Conservation (phyloP, 345 rosid genomes). For the Aurinia saxatilis region DNA sequence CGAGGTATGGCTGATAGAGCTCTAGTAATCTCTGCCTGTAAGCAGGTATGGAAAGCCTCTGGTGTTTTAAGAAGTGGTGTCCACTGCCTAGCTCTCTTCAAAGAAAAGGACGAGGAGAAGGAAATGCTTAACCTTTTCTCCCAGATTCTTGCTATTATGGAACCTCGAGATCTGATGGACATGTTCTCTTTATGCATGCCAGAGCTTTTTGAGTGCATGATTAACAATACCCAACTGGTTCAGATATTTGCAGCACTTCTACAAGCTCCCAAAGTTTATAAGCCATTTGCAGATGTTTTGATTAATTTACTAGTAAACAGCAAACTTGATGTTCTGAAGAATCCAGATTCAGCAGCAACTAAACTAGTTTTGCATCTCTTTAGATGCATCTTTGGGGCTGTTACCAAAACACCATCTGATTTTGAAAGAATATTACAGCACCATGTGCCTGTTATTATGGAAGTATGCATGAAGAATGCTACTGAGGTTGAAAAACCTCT, state of each 20-base stretch:
- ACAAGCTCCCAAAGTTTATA: conserved; percentile 73
- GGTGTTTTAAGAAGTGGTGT: conserved; percentile 97
- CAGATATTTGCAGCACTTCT: conserved; percentile 85
- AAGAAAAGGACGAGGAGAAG: conserved; percentile 97
- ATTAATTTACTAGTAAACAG: conserved; percentile 81
- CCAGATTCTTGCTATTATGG: conserved; percentile 92
- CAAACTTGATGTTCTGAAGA: conserved; percentile 86
- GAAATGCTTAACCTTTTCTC: conserved; percentile 88
- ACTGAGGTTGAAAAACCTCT: conserved; percentile 93
- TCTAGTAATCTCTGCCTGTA: conserved; percentile 26
- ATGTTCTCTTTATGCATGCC: conserved; percentile 98
- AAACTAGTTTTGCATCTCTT: conserved; percentile 91
- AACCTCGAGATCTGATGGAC: conserved; percentile 98
- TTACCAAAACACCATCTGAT: conserved; percentile 83
- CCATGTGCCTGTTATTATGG: conserved; percentile 93
- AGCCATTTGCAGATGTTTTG: conserved; percentile 89
- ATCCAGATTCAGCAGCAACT: conserved; percentile 76
- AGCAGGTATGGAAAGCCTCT: conserved; percentile 93
- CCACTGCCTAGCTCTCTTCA: conserved; percentile 93
- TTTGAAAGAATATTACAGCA: conserved; percentile 96
- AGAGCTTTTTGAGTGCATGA: conserved; percentile 97
- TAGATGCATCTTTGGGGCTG: conserved; percentile 89
- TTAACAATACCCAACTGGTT: conserved; percentile 76
- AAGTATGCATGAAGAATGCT: conserved; percentile 90
- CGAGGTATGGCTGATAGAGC: background rate